These are phyloP conservation scores for Prototheca stagnorum DNA, from an alignment of 163 green algal genomes.

Conservation along the genomic window DNA sequence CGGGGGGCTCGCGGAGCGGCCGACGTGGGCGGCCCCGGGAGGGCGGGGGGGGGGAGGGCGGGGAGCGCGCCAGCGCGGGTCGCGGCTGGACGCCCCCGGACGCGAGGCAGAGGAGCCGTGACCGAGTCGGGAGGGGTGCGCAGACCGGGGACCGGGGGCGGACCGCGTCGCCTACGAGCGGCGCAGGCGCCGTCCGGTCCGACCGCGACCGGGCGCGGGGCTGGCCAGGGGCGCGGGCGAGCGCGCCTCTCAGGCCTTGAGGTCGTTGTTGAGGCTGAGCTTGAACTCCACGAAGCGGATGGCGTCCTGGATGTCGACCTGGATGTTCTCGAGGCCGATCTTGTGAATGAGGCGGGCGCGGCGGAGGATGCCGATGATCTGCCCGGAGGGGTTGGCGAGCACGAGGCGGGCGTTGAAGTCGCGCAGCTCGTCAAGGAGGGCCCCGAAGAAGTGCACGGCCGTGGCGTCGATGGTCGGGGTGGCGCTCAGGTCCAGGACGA, in stretches of 20 bases:
- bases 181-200: neutral
- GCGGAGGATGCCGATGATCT: slow-evolving; percentile 7
- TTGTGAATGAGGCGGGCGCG: slow-evolving; percentile 2
- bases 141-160: too few species aligned
- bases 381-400: slow-evolving; percentile 40
- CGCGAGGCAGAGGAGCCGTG: too few species aligned
- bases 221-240: neutral
- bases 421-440: slow-evolving; percentile 9
- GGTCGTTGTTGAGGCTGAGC: neutral
- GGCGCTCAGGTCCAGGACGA: slow-evolving; percentile 37
- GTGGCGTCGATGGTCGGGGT: slow-evolving; percentile 37
- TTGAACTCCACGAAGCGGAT: neutral
- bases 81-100: too few species aligned
- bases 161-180: too few species aligned
- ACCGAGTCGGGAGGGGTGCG: too few species aligned
- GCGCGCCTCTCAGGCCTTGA: neutral
- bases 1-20: too few species aligned
- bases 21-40: too few species aligned
- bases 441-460: slow-evolving; percentile 28
- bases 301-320: slow-evolving; percentile 11
- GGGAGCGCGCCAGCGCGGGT: too few species aligned
- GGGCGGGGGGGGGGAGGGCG: too few species aligned
- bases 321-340: slow-evolving; percentile 6
- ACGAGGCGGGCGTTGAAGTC: slow-evolving; percentile 29
- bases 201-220: neutral